These are phyloP conservation scores for Geotrichum carabidarum DNA, from an alignment of 1,139 yeast genomes.

Conservation along the genomic window DNA sequence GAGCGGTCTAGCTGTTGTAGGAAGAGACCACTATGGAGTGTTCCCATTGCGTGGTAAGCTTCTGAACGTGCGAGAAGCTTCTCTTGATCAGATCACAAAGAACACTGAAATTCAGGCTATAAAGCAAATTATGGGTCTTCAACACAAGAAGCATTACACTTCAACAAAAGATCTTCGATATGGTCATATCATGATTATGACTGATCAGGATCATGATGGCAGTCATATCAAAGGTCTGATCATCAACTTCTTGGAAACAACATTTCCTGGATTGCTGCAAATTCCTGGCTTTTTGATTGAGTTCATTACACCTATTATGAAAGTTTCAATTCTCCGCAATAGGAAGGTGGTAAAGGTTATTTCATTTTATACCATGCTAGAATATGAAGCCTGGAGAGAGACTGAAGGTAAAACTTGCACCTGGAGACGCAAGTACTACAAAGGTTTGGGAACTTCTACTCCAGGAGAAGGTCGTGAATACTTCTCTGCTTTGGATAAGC, in stretches of 20 bases:
- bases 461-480: slow-evolving; percentile 81
- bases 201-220: slow-evolving; percentile 99
- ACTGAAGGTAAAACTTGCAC: slow-evolving; percentile 68
- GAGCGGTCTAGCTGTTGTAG: slow-evolving; percentile 91
- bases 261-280: slow-evolving; percentile 88
- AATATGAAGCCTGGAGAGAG: slow-evolving; percentile 90
- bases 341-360: slow-evolving; percentile 50
- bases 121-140: slow-evolving; percentile 92
- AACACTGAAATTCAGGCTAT: slow-evolving; percentile 93
- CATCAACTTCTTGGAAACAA: slow-evolving; percentile 86
- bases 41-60: slow-evolving; percentile 94
- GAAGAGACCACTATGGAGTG: slow-evolving; percentile 92
- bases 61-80: slow-evolving; percentile 92
- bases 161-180: slow-evolving; percentile 74
- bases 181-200: slow-evolving; percentile 98
- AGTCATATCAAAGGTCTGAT: slow-evolving; percentile 95
- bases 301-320: slow-evolving; percentile 94
- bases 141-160: slow-evolving; percentile 81
- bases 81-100: slow-evolving; percentile 86
- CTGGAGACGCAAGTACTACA: slow-evolving; percentile 93
- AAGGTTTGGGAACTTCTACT: slow-evolving; percentile 96
- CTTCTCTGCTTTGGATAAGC: slow-evolving; percentile 78
- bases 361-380: slow-evolving; percentile 92
- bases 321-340: slow-evolving; percentile 73
- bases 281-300: slow-evolving; percentile 91